phyloP scores from a whole-genome alignment of 805 yeast species.

The Candida mattraensis region DNA sequence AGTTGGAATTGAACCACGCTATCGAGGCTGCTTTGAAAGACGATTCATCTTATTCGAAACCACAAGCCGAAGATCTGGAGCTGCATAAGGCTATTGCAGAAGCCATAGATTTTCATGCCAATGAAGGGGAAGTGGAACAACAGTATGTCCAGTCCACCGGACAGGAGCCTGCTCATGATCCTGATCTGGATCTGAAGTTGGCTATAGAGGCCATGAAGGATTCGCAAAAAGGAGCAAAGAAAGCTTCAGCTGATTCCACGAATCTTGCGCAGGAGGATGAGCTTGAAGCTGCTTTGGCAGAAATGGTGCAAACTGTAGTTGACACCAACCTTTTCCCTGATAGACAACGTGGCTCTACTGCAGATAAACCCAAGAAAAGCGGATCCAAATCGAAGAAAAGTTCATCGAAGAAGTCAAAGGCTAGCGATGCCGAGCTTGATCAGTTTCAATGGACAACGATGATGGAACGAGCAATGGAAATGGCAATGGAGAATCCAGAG shows the following conservation, averaged over 20 bases:
- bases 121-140: conserved; percentile 7
- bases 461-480: conserved; percentile 71
- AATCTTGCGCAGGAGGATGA: conserved; percentile 32
- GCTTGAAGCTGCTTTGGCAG: conserved; percentile 53
- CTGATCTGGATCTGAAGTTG: conserved; percentile 19
- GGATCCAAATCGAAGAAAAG: conserved; percentile 3
- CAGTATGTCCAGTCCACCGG: neutral
- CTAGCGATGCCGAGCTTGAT: conserved; percentile 46
- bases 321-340: conserved; percentile 30
- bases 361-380: conserved; percentile 7
- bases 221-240: conserved; percentile 1
- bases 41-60: conserved; percentile 4
- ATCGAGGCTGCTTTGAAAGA: conserved; percentile 28
- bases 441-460: conserved; percentile 61
- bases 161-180: conserved; percentile 4
- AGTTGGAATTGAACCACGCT: conserved; percentile 27
- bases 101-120: conserved; percentile 19
- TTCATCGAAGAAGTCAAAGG: conserved; percentile 9
- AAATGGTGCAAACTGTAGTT: conserved; percentile 56
- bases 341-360: conserved; percentile 2
- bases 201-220: conserved; percentile 22
- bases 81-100: conserved; percentile 27
- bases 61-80: conserved; percentile 13
- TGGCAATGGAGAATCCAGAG: conserved; percentile 69
- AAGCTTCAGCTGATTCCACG: conserved; percentile 1